Evolutionary conservation across 768 basidiomycete species (phyloP), one percentile per base, ranked within the genome.

Genomic region (Amanita inopinata): DNA sequence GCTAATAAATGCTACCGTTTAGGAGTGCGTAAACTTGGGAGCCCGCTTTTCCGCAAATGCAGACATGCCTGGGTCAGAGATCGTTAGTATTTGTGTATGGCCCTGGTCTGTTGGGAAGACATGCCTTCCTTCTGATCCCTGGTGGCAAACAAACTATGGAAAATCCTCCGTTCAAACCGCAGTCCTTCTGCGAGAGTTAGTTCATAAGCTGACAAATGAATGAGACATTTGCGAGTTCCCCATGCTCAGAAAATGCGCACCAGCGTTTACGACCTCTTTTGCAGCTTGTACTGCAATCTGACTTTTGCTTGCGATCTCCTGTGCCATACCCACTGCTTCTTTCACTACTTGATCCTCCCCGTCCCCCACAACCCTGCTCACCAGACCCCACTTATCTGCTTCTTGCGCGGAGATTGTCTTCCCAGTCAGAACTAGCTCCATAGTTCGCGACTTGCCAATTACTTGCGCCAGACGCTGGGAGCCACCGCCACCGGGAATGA

Each of bases 11-110:
- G 23, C 12, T 19, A 27, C 15, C 5, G 12, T 23, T 59, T 51
- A 73, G 33, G 63, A 58, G 62, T 93, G 73, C 22, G 78, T 80
- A 65, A 90, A 99, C 17, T 74, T 70, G 11, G 94, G 67, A 63
- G 85, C 85, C 57, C 94, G 75, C 71, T 97, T 99, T 63, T 96
- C 88, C 7, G 80, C 79, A 54, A 99, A 98, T 15, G 94, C 94
- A 17, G 70, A 59, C 94, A 98, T 99, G 14, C 94, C 93, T 94
- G 51, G 18, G 19, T 22, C 43, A 32, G 17, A 33, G 18, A 19
- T 45, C 33, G 27, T 7, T n/a, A 49, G 27, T 53, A 51, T 18
- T 36, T 31, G 46, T 14, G 22, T 45, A 14, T 30, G n/a, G n/a
- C n/a, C 5, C 33, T 25, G 10, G n/a, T 14, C 40, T 20, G 22